Evolutionary conservation across 2,329 filamentous ascomycete species (phyloP).

Genomic region (Triangularia verruculosa): DNA sequence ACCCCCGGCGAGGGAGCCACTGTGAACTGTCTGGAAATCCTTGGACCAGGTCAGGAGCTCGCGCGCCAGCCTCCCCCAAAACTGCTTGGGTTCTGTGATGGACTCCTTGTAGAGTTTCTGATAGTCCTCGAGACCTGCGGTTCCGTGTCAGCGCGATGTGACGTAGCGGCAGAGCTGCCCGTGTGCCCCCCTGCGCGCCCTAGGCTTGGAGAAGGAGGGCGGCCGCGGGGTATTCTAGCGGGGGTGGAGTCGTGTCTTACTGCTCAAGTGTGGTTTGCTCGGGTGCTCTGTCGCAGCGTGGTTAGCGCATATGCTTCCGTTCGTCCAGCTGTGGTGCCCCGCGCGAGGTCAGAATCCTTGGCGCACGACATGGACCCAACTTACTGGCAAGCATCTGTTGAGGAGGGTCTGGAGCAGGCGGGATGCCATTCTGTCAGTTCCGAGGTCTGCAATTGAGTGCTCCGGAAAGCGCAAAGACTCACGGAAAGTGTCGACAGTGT

Average conservation of each 20-base stretch:
- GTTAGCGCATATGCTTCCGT: constrained; percentile 34
- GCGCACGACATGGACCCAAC: constrained; percentile 32
- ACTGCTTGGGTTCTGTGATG: constrained; percentile 82
- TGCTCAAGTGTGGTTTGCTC: constrained; percentile 63
- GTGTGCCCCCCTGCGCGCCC: constrained; percentile 1
- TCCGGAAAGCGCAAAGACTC: constrained; percentile 33
- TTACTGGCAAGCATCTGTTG: constrained; percentile 66
- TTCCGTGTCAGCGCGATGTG: constrained; percentile 29
- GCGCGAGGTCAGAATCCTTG: constrained; percentile 22
- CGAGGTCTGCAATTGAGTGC: constrained; percentile 7
- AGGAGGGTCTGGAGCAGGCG: constrained; percentile 51
- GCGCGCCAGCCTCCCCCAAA: constrained; percentile 83
- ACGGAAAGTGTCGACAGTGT: constrained; percentile 73
- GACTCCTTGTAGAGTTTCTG: constrained; percentile 74
- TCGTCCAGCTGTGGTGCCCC: constrained; percentile 22
- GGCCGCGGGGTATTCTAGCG: constrained; percentile 9
- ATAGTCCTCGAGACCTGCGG: constrained; percentile 62
- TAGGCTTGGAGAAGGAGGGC: neutral
- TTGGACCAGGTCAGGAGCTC: constrained; percentile 86
- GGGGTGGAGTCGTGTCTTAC: constrained; percentile 44
- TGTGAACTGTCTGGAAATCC: constrained; percentile 87
- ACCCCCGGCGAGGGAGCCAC: constrained; percentile 71
- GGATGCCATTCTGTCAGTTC: neutral
- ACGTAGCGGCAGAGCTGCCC: constrained; percentile 6
- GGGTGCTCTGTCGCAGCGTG: constrained; percentile 58